Percentiles rank a stretch among this genome's conserved stretches.
Evolutionary conservation across 139 green algal genomes (phyloP).

Genomic region (Chlamydomonas applanata): DNA sequence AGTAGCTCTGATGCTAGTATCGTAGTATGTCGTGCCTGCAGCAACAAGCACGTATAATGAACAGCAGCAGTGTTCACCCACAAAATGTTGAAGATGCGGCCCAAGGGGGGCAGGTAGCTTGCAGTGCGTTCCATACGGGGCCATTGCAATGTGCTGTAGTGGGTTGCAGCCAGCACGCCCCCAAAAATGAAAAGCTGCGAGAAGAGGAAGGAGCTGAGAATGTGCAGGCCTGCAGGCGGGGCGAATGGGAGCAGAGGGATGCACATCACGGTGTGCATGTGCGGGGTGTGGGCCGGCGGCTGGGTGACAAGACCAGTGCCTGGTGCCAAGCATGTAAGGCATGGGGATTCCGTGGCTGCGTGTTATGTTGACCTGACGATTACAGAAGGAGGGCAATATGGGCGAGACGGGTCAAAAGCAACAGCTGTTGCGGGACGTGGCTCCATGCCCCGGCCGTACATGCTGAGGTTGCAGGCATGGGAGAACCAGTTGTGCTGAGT

Average conservation of each 20-base stretch:
- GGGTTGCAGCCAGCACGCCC: not conserved
- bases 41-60: not conserved
- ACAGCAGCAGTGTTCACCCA: not conserved
- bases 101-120: not conserved
- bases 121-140: not conserved
- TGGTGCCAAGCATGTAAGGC: no score
- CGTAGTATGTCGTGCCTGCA: no score
- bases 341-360: no score
- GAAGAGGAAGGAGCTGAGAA: not conserved
- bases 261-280: not conserved
- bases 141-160: not conserved
- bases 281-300: no score
- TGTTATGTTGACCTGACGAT: no score
- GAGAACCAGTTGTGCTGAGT: not conserved
- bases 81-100: not conserved
- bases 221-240: not conserved
- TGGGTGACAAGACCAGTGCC: no score
- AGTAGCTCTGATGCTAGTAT: no score
- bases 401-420: no score
- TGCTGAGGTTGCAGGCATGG: not conserved
- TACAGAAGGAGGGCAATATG: no score
- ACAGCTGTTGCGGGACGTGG: no score
- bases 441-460: not conserved
- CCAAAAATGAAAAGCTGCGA: slow-evolving; percentile 1
- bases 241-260: not conserved